These are phyloP conservation scores for Sordaria brevicollis DNA, from an alignment of 495 filamentous ascomycete genomes.

Conservation along the genomic window DNA sequence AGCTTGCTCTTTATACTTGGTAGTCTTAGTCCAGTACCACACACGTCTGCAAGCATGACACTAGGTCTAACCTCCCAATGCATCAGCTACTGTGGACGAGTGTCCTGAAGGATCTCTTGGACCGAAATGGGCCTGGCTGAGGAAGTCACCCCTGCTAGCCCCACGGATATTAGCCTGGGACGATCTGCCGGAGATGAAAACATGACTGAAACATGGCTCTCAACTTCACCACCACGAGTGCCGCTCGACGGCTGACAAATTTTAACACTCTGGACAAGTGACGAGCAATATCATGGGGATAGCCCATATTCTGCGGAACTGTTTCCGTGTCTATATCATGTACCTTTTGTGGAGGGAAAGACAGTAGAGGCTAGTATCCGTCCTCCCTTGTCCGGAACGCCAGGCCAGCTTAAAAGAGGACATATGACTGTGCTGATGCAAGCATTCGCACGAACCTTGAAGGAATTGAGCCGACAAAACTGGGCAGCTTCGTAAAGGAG, in stretches of 20 bases:
- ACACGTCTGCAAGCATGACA: not conserved
- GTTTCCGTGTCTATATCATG: not conserved
- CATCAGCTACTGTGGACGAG: not conserved
- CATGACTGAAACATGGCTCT: not conserved
- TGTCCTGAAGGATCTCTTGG: too few species aligned
- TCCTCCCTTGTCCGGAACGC: not conserved
- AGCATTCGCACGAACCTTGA: too few species aligned
- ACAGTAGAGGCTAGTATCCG: not conserved
- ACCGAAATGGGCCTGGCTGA: too few species aligned
- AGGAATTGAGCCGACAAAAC: not conserved
- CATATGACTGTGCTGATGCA: too few species aligned
- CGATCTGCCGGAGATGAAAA: not conserved
- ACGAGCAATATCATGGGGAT: not conserved
- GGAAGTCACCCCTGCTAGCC: not conserved
- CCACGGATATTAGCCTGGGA: not conserved
- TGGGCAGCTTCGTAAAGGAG: not conserved
- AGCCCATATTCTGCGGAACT: not conserved
- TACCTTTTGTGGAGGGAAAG: not conserved
- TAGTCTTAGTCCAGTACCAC: not conserved
- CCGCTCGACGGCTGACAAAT: not conserved
- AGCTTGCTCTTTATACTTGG: not conserved
- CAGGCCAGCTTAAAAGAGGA: not conserved
- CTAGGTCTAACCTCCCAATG: not conserved
- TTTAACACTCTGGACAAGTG: not conserved
- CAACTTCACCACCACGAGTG: not conserved